Percentiles rank a stretch among this genome's conserved stretches.
Conservation (phyloP, 306 rosid species). For the Malus sylvestris region DNA sequence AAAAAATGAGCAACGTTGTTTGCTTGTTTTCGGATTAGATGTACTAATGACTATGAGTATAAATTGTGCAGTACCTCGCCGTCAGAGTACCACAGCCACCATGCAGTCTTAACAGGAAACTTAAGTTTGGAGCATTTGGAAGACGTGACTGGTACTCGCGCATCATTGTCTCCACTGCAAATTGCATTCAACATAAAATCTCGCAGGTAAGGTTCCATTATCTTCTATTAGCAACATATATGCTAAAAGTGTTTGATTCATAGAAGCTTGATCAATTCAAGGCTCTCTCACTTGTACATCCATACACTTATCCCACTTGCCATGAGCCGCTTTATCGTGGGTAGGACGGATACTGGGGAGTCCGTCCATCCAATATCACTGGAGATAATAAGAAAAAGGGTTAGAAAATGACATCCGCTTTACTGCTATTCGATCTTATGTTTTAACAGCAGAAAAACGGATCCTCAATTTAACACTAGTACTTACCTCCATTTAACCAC, state of each 20-base stretch:
- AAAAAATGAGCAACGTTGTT: neutral
- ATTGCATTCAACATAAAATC: neutral
- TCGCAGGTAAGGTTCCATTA: too few species aligned
- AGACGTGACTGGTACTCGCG: constrained; percentile 38
- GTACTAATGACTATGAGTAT: too few species aligned
- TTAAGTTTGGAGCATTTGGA: constrained; percentile 36
- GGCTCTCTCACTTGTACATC: constrained; percentile 15
- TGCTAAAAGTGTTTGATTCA: neutral
- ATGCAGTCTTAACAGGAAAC: constrained; percentile 19
- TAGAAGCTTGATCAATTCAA: neutral
- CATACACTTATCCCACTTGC: constrained; percentile 12
- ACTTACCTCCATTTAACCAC: constrained; percentile 65
- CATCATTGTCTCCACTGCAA: constrained; percentile 52
- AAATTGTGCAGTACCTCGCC: constrained; percentile 27
- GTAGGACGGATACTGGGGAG: constrained; percentile 17
- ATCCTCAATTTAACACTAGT: neutral
- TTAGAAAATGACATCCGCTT: too few species aligned
- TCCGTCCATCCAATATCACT: constrained; percentile 28
- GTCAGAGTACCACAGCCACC: constrained; percentile 43
- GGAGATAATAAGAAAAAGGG: neutral
- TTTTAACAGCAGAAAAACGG: too few species aligned
- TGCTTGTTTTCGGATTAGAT: too few species aligned
- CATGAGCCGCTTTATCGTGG: constrained; percentile 10
- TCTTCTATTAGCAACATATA: too few species aligned
- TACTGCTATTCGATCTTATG: too few species aligned